Conservation (phyloP, 352 stramenopile species). For the Lagenidium giganteum region DNA sequence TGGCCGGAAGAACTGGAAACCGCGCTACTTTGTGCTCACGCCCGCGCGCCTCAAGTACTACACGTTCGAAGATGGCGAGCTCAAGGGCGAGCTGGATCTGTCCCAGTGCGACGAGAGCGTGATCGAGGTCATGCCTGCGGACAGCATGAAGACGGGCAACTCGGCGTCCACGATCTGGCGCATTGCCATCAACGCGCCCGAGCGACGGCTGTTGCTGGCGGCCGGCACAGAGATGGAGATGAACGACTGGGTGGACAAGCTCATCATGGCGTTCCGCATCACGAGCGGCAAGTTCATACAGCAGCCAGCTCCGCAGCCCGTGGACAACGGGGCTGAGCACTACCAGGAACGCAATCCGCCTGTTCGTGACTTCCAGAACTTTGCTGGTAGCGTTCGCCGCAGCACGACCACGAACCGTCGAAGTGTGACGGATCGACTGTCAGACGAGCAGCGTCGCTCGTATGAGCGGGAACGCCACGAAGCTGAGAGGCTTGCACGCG, state of each 20-base stretch:
- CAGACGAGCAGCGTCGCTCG: conserved; percentile 28
- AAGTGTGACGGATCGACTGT: too few relatives aligned
- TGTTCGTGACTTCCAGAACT: conserved; percentile 88
- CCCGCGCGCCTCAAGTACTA: conserved; percentile 25
- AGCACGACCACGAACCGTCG: too few relatives aligned
- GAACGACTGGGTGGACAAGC: conserved; percentile 37
- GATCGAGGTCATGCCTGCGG: conserved; percentile 38
- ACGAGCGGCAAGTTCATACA: conserved; percentile 24
- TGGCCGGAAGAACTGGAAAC: conserved; percentile 45
- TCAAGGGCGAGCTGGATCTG: conserved; percentile 31
- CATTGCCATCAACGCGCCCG: conserved; percentile 29
- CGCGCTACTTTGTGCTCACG: conserved; percentile 44
- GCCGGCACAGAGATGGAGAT: conserved; percentile 36
- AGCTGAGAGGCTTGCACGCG: conserved; percentile 1
- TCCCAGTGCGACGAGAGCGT: conserved; percentile 17
- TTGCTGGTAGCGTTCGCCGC: too few relatives aligned
- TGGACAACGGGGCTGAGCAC: conserved; percentile 3
- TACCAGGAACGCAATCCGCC: conserved; percentile 28
- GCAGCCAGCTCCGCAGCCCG: conserved; percentile 6
- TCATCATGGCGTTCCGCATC: conserved; percentile 24
- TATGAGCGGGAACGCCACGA: conserved; percentile 11
- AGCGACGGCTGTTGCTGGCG: conserved; percentile 28
- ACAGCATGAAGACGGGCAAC: conserved; percentile 38
- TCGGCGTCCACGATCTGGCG: conserved; percentile 44
- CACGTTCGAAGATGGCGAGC: conserved; percentile 23